phyloP scores from a whole-genome alignment of 2,329 filamentous ascomycete species.

The Helotiales sp. region DNA sequence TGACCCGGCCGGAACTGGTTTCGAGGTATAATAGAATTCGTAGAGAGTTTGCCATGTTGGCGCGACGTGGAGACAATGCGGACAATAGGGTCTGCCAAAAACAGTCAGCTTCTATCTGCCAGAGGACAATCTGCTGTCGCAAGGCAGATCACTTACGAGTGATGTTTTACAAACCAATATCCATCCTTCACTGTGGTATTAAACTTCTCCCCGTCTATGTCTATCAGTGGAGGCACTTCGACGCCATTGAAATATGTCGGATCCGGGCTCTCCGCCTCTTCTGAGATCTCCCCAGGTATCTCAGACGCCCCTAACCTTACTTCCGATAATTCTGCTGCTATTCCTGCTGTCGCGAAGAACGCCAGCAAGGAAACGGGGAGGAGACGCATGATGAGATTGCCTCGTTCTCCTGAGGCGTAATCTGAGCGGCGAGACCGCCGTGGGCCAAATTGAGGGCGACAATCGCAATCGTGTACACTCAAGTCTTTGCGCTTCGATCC shows the following conservation, averaged over 20 bases:
- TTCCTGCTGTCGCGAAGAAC: slow-evolving; percentile 26
- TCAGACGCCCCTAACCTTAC: slow-evolving; percentile 12
- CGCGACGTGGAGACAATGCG: slow-evolving; percentile 53
- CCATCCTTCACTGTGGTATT: slow-evolving; percentile 32
- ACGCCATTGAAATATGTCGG: slow-evolving; percentile 51
- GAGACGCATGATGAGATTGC: slow-evolving; percentile 31
- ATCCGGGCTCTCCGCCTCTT: slow-evolving; percentile 30
- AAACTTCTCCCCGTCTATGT: slow-evolving; percentile 48
- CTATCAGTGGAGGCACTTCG: slow-evolving; percentile 49
- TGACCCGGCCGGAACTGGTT: slow-evolving; percentile 50
- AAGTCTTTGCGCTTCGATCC: slow-evolving; percentile 9
- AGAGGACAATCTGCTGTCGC: background rate
- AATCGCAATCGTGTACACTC: slow-evolving; percentile 7
- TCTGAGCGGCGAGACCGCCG: slow-evolving; percentile 27
- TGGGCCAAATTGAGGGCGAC: slow-evolving; percentile 5
- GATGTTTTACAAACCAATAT: slow-evolving; percentile 38
- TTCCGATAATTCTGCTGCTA: slow-evolving; percentile 22
- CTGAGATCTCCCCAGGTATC: slow-evolving; percentile 23
- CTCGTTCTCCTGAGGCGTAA: slow-evolving; percentile 24
- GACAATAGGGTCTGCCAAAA: slow-evolving; percentile 32
- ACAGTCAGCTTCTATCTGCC: background rate
- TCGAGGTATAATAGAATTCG: slow-evolving; percentile 85
- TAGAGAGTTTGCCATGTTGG: slow-evolving; percentile 90
- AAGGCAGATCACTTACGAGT: slow-evolving; percentile 29
- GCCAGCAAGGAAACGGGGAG: slow-evolving; percentile 30